phyloP scores from a whole-genome alignment of 2,329 filamentous ascomycete species.

The Fusarium brevicatenulatum region DNA sequence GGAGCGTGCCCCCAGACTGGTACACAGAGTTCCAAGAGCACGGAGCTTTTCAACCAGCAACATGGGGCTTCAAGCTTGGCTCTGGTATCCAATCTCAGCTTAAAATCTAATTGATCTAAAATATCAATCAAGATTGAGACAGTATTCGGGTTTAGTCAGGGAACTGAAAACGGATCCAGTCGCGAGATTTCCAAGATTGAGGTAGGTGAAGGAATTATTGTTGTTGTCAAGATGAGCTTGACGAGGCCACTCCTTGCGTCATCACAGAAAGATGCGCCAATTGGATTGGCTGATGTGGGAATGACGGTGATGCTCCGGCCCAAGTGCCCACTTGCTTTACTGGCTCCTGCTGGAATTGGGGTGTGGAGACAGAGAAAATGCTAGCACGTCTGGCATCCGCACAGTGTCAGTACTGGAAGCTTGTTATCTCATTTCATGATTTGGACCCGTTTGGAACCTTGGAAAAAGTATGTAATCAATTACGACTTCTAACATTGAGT shows the following conservation, averaged over 20 bases:
- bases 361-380: conserved; percentile 32
- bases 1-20: conserved; percentile 14
- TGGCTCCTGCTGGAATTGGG: conserved; percentile 29
- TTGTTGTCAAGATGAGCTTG: conserved; percentile 21
- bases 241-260: conserved; percentile 40
- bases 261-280: conserved; percentile 36
- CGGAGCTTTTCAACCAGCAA: conserved; percentile 30
- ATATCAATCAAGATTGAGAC: conserved; percentile 16
- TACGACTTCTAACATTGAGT: not conserved
- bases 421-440: conserved; percentile 11
- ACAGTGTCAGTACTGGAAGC: conserved; percentile 33
- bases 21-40: conserved; percentile 7
- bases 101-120: not conserved
- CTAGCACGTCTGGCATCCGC: conserved; percentile 17
- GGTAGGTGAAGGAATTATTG: conserved; percentile 27
- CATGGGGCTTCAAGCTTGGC: conserved; percentile 7
- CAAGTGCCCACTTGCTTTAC: conserved; percentile 15
- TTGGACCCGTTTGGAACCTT: not conserved
- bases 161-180: conserved; percentile 17
- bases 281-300: conserved; percentile 34
- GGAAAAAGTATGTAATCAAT: not conserved
- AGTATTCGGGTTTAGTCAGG: conserved; percentile 15
- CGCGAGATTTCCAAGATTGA: conserved; percentile 15
- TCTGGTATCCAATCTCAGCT: not conserved
- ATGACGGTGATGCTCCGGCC: conserved; percentile 38